These are phyloP conservation scores for Lichtheimia ramosa DNA, from an alignment of 371 early-diverging fungal genomes.

Conservation along the genomic window DNA sequence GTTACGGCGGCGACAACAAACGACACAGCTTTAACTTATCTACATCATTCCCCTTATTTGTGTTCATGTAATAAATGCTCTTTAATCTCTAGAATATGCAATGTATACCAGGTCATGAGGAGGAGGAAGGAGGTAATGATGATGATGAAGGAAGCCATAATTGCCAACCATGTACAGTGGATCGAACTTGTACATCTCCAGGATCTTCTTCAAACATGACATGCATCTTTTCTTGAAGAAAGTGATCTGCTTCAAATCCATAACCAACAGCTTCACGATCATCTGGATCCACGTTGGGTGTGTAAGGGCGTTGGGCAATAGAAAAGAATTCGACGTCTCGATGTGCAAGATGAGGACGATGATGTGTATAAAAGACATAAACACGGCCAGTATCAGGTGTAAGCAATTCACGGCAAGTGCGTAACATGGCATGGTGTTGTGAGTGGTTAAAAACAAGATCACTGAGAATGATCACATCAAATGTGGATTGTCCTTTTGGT, in stretches of 20 bases:
- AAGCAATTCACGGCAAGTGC: constrained; percentile 64
- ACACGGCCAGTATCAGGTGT: constrained; percentile 59
- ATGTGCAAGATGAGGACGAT: constrained; percentile 71
- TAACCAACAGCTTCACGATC: constrained; percentile 60
- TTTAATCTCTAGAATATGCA: too few species aligned
- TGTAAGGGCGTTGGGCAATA: constrained; percentile 59
- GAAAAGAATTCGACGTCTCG: constrained; percentile 83
- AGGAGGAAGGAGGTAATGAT: too few species aligned
- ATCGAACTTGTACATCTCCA: constrained; percentile 76
- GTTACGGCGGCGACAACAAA: not conserved
- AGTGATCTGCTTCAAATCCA: constrained; percentile 71
- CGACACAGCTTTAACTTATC: not conserved
- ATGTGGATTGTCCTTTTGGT: constrained; percentile 38
- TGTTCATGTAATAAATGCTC: not conserved
- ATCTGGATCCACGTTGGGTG: constrained; percentile 36
- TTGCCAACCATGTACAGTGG: constrained; percentile 84
- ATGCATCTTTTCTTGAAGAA: constrained; percentile 65
- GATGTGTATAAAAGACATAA: constrained; percentile 70
- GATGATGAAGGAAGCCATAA: constrained; percentile 32
- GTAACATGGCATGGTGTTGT: constrained; percentile 71
- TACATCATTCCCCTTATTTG: not conserved
- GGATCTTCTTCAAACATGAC: constrained; percentile 91
- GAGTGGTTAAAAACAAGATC: constrained; percentile 94
- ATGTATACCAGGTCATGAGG: too few species aligned
- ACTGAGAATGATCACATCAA: constrained; percentile 83